These are phyloP conservation scores for Rubus parviflorus DNA, from an alignment of 306 rosid genomes.

Conservation along the genomic window DNA sequence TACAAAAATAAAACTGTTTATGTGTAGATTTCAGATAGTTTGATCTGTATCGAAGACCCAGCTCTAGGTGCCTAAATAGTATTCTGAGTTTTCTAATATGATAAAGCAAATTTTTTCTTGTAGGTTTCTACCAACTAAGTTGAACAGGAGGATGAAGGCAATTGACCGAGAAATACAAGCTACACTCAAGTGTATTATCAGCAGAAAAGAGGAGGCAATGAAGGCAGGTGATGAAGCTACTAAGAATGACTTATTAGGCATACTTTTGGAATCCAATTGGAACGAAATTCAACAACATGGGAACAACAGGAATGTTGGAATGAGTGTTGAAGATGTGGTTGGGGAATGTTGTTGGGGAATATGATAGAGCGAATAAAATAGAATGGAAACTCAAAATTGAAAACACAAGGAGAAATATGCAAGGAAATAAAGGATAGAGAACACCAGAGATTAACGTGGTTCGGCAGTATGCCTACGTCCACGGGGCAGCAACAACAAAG, in stretches of 20 bases:
- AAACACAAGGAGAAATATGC: no score
- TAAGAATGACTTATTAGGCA: background rate
- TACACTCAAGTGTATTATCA: constrained; percentile 26
- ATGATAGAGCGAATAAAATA: no score
- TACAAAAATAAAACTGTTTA: background rate
- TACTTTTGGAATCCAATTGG: constrained; percentile 37
- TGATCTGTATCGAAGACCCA: background rate
- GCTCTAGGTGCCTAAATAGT: constrained; percentile 26
- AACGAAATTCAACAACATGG: constrained; percentile 26
- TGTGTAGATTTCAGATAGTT: constrained; percentile 35
- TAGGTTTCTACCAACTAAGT: background rate
- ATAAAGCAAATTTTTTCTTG: background rate
- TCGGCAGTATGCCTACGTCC: no score
- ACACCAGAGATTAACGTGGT: no score
- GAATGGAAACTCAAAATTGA: no score
- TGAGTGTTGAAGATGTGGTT: constrained; percentile 29
- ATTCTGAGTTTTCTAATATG: background rate
- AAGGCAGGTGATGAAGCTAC: constrained; percentile 11
- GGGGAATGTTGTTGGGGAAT: constrained; percentile 21
- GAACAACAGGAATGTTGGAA: constrained; percentile 6
- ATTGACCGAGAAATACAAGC: constrained; percentile 19
- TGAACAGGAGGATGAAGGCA: constrained; percentile 36
- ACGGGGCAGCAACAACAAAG: no score
- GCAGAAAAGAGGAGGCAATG: constrained; percentile 26
- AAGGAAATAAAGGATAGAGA: no score